A percentile compares a stretch with the other conserved stretches of the same genome.
Evolutionary conservation across 2,329 filamentous ascomycete species (phyloP).

Genomic region (Aspergillus udagawae): DNA sequence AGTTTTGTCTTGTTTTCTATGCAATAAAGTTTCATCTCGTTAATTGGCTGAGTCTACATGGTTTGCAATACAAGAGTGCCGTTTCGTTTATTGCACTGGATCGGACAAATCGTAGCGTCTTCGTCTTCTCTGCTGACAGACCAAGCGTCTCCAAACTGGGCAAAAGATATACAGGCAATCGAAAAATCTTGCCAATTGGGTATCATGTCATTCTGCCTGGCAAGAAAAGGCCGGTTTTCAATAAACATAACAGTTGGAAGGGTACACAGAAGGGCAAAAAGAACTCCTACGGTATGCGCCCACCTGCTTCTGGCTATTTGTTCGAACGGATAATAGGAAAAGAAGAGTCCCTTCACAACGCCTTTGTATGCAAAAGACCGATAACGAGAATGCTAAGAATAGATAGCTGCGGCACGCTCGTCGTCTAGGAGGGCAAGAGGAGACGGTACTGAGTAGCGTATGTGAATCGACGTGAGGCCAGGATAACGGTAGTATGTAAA

Average conservation of each 20-base stretch:
- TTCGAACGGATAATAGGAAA: slow-evolving; percentile 10
- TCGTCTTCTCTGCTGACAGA: background rate
- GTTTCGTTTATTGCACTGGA: slow-evolving; percentile 7
- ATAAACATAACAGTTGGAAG: background rate
- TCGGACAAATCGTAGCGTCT: no score
- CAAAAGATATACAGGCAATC: background rate
- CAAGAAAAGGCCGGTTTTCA: background rate
- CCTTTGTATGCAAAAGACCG: background rate
- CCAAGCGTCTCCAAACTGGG: background rate
- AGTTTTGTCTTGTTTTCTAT: slow-evolving; percentile 15
- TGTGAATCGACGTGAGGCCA: background rate
- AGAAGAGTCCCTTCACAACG: slow-evolving; percentile 6
- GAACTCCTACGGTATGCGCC: slow-evolving; percentile 26
- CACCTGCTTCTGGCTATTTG: slow-evolving; percentile 11
- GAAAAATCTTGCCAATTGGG: background rate
- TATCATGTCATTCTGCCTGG: background rate
- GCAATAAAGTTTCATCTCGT: no score
- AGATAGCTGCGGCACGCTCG: background rate
- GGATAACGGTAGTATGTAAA: background rate
- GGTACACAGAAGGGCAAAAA: slow-evolving; percentile 9
- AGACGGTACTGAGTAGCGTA: background rate
- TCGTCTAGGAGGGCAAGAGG: background rate
- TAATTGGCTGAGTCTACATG: background rate
- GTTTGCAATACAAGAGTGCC: background rate
- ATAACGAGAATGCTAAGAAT: background rate